Percentiles rank a stretch among this genome's conserved stretches.
Evolutionary conservation across 192 early-diverging fungal genomes (phyloP).

Genomic region (Backusella sp.): DNA sequence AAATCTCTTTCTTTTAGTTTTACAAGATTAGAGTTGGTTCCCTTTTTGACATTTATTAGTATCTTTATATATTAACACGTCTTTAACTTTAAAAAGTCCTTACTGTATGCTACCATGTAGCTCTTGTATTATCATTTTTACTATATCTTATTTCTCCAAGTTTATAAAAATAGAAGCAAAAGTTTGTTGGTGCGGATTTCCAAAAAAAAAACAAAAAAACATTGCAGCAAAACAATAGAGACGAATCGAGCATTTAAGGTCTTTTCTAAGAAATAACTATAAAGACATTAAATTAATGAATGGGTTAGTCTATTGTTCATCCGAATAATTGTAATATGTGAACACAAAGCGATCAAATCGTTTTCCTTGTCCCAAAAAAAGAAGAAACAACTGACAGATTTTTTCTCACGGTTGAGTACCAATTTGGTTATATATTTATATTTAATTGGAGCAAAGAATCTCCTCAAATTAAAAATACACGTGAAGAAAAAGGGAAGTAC

Average conservation of each 20-base stretch:
- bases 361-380: not conserved
- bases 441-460: not conserved
- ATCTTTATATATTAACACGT: too few species aligned
- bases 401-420: not conserved
- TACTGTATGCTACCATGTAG: too few species aligned
- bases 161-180: not conserved
- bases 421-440: not conserved
- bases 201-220: not conserved
- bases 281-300: not conserved
- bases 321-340: not conserved
- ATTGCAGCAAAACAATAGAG: not conserved
- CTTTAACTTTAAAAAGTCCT: too few species aligned
- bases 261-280: not conserved
- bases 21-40: too few species aligned
- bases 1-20: too few species aligned
- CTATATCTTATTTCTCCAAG: not conserved
- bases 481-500: not conserved
- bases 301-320: not conserved
- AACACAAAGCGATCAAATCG: not conserved
- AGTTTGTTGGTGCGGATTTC: not conserved
- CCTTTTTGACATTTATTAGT: too few species aligned
- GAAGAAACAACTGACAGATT: not conserved
- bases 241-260: not conserved
- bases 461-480: not conserved
- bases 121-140: not conserved